phyloP scores from a whole-genome alignment of 495 filamentous ascomycete genomes.

The Penicillium herquei region DNA sequence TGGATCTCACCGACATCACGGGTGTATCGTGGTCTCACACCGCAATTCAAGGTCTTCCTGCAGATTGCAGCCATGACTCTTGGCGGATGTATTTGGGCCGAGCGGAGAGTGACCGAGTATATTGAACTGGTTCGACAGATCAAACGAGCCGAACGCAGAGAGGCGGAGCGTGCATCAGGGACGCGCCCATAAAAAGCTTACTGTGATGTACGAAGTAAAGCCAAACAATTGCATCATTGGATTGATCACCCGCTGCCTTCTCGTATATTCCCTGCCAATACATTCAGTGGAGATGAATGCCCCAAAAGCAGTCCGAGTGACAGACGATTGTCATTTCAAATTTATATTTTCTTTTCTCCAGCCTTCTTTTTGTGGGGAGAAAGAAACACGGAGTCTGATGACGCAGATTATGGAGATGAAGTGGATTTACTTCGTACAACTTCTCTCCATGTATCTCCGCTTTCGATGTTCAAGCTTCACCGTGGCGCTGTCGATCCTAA shows the following conservation, averaged over 20 bases:
- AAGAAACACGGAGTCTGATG: too few relatives aligned
- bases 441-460: background rate
- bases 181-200: slow-evolving; percentile 12
- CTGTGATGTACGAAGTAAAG: background rate
- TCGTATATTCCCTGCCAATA: background rate
- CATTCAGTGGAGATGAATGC: background rate
- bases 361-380: background rate
- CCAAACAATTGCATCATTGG: background rate
- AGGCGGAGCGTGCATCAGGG: slow-evolving; percentile 53
- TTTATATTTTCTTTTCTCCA: background rate
- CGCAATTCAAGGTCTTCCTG: slow-evolving; percentile 90
- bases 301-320: background rate
- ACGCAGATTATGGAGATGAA: background rate
- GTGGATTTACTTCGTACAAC: background rate
- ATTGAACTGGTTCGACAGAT: slow-evolving; percentile 48
- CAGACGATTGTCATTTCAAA: background rate
- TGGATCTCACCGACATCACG: slow-evolving; percentile 55
- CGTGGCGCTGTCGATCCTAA: slow-evolving; percentile 18
- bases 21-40: slow-evolving; percentile 76
- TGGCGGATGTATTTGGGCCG: slow-evolving; percentile 81
- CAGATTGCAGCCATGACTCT: slow-evolving; percentile 88
- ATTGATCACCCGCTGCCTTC: background rate
- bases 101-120: slow-evolving; percentile 69
- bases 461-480: slow-evolving; percentile 3
- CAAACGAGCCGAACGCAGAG: slow-evolving; percentile 61